phyloP scores from a whole-genome alignment of 108 stramenopile genomes.

The Conticribra guillardii region DNA sequence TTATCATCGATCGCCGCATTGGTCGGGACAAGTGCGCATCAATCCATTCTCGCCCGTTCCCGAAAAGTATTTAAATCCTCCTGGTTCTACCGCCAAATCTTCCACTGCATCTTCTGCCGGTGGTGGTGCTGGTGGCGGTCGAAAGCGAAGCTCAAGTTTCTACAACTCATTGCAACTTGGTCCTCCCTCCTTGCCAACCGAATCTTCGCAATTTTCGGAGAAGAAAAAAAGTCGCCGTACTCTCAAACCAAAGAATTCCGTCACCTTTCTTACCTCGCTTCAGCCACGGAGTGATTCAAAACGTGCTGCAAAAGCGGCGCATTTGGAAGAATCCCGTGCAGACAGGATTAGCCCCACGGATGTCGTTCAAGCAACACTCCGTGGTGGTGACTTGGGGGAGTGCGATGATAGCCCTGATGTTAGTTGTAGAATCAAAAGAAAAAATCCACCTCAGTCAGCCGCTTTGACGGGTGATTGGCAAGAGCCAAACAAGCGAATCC shows the following conservation, averaged over 20 bases:
- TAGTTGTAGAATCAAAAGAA: constrained; percentile 9
- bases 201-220: neutral
- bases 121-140: too few relatives aligned
- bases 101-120: too few relatives aligned
- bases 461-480: neutral
- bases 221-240: neutral
- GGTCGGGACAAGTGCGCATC: constrained; percentile 46
- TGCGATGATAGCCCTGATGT: neutral
- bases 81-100: constrained; percentile 18
- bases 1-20: constrained; percentile 46
- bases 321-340: too few relatives aligned
- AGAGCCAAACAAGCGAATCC: constrained; percentile 2
- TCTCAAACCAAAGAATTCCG: constrained; percentile 22
- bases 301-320: too few relatives aligned
- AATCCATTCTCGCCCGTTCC: constrained; percentile 52
- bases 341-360: constrained; percentile 15
- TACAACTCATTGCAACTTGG: neutral
- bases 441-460: neutral
- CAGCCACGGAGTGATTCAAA: too few relatives aligned
- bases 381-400: neutral
- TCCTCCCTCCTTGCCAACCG: neutral
- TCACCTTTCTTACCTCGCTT: neutral
- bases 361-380: constrained; percentile 7
- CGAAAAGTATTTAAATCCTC: constrained; percentile 30
- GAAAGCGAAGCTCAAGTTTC: constrained; percentile 2